Percentiles rank a stretch among this genome's conserved stretches.
Conservation (phyloP, 495 filamentous ascomycete species). For the Xylaria acuta region DNA sequence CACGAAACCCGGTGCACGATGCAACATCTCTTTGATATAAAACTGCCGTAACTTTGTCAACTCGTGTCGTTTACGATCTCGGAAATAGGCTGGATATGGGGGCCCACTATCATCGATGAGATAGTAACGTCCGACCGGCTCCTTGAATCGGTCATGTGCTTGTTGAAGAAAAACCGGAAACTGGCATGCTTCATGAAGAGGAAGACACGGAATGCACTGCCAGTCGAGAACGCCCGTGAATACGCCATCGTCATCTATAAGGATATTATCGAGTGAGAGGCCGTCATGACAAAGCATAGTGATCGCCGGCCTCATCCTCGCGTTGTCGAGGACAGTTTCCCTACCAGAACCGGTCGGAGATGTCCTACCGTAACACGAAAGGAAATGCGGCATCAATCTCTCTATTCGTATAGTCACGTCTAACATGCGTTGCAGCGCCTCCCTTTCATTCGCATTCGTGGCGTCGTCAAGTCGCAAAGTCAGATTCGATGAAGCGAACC, state of each 20-base stretch:
- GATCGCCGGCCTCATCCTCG: conserved; percentile 34
- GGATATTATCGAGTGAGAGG: conserved; percentile 56
- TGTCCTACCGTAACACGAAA: neutral
- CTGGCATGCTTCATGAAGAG: conserved; percentile 54
- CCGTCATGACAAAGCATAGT: conserved; percentile 56
- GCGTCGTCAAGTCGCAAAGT: conserved; percentile 20
- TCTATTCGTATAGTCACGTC: conserved; percentile 28
- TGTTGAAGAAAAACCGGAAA: conserved; percentile 53
- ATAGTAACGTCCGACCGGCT: conserved; percentile 25
- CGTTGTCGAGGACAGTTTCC: conserved; percentile 23
- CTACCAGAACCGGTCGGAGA: neutral
- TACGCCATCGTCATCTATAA: conserved; percentile 50
- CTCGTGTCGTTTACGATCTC: conserved; percentile 42
- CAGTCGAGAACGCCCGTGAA: conserved; percentile 60
- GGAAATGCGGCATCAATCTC: conserved; percentile 25
- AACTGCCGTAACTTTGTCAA: conserved; percentile 41
- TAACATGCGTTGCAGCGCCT: conserved; percentile 25
- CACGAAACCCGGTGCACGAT: conserved; percentile 33
- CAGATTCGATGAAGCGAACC: conserved; percentile 29
- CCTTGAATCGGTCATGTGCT: conserved; percentile 23
- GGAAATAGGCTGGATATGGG: conserved; percentile 13
- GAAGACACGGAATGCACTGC: conserved; percentile 58
- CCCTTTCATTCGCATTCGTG: neutral
- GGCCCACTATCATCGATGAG: conserved; percentile 25
- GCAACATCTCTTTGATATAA: conserved; percentile 44